These are phyloP conservation scores for Colletotrichum eremochloae DNA, from an alignment of 2,329 filamentous ascomycete species.

Conservation along the genomic window DNA sequence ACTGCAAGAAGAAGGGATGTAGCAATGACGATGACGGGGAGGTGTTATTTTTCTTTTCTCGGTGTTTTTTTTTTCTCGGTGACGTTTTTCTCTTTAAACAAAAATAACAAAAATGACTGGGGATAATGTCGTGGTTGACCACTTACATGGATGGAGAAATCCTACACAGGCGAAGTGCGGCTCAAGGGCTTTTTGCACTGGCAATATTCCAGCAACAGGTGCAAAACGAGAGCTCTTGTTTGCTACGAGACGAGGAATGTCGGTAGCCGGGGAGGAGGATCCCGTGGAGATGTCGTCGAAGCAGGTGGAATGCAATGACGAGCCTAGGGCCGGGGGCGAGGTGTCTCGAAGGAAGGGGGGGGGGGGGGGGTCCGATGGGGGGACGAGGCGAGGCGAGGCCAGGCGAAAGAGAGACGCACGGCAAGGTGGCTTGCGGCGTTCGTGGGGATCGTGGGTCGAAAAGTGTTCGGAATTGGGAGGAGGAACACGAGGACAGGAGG, in stretches of 20 bases:
- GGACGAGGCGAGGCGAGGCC: conserved; percentile 11
- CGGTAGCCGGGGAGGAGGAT: conserved; percentile 41
- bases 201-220: conserved; percentile 44
- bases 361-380: not conserved
- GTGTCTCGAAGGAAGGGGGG: conserved; percentile 23
- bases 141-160: conserved; percentile 41
- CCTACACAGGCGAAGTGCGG: conserved; percentile 27
- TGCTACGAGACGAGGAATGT: conserved; percentile 35
- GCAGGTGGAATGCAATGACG: conserved; percentile 40
- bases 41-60: conserved; percentile 13
- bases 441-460: conserved; percentile 32
- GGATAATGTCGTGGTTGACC: conserved; percentile 22
- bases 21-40: conserved; percentile 14
- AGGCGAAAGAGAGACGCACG: conserved; percentile 13
- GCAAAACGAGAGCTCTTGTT: conserved; percentile 34
- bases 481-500: conserved; percentile 1
- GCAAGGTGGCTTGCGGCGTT: conserved; percentile 32
- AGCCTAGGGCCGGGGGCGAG: conserved; percentile 21
- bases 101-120: not conserved
- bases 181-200: conserved; percentile 40
- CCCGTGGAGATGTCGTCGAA: conserved; percentile 40
- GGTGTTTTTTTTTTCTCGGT: conserved; percentile 7
- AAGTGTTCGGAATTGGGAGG: conserved; percentile 3
- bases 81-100: not conserved
- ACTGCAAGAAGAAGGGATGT: not conserved